phyloP scores from a whole-genome alignment of 352 stramenopile genomes.

The Pythium myriotylum region DNA sequence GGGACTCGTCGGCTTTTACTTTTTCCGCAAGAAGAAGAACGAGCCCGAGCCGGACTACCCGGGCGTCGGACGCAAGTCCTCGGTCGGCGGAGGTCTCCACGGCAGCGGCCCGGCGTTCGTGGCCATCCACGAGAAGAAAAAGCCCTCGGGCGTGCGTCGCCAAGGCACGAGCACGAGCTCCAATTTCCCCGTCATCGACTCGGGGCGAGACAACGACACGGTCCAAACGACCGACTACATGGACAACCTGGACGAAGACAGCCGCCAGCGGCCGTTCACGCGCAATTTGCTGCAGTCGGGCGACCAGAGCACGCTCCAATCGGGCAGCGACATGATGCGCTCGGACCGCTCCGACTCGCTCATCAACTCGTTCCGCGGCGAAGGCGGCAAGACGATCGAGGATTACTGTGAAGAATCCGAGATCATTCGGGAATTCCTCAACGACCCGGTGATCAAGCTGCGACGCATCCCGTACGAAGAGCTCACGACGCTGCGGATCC shows the following conservation, averaged over 20 bases:
- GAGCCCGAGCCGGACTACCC: slow-evolving; percentile 7
- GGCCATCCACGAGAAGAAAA: not conserved
- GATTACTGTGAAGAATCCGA: slow-evolving; percentile 70
- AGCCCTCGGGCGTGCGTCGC: not conserved
- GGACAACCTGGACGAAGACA: slow-evolving; percentile 6
- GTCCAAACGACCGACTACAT: slow-evolving; percentile 19
- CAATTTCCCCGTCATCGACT: slow-evolving; percentile 11
- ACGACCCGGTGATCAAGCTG: slow-evolving; percentile 49
- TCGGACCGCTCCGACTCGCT: not conserved
- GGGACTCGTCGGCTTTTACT: slow-evolving; percentile 16
- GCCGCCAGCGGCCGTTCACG: slow-evolving; percentile 9
- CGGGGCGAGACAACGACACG: slow-evolving; percentile 19
- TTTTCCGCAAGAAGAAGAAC: slow-evolving; percentile 17
- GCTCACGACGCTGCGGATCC: slow-evolving; percentile 59
- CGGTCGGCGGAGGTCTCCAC: not conserved
- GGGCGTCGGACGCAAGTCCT: slow-evolving; percentile 14
- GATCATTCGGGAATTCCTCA: slow-evolving; percentile 49
- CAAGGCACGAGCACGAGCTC: slow-evolving; percentile 14
- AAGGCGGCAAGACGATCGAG: slow-evolving; percentile 42
- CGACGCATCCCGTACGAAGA: slow-evolving; percentile 68
- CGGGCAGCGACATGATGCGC: not conserved
- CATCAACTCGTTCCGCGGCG: slow-evolving; percentile 7
- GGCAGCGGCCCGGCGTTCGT: not conserved
- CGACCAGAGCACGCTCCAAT: not conserved
- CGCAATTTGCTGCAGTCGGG: slow-evolving; percentile 1